Conservation (phyloP, 2,329 filamentous ascomycete species). For the Penicillium aurantiogriseum region DNA sequence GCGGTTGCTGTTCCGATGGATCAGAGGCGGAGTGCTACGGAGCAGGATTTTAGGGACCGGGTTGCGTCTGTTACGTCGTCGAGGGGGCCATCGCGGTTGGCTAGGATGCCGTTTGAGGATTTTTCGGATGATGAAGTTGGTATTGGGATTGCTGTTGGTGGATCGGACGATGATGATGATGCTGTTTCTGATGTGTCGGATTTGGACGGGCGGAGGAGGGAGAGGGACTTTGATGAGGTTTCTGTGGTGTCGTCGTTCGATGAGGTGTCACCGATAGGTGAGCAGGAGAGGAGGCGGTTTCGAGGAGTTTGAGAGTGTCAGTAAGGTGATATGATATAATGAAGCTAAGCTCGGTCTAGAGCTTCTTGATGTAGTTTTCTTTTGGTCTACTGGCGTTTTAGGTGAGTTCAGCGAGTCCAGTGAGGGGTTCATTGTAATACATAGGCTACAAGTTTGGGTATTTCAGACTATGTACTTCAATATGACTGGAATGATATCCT, state of each 20-base stretch:
- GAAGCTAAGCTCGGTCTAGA: not conserved
- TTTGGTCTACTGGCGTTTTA: not conserved
- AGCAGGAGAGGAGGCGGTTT: not conserved
- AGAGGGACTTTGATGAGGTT: constrained; percentile 28
- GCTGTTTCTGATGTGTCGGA: constrained; percentile 30
- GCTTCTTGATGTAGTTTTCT: not conserved
- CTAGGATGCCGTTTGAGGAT: constrained; percentile 26
- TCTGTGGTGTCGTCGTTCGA: constrained; percentile 35
- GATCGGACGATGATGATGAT: constrained; percentile 18
- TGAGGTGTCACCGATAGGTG: constrained; percentile 15
- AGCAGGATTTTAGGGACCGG: constrained; percentile 9
- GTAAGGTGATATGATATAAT: not conserved
- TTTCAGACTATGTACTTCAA: not conserved
- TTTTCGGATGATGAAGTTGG: constrained; percentile 9
- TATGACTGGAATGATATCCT: not conserved
- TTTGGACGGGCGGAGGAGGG: constrained; percentile 9
- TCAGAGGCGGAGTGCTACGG: constrained; percentile 12
- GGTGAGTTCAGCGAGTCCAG: not conserved
- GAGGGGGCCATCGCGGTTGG: constrained; percentile 4
- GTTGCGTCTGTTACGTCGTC: constrained; percentile 2
- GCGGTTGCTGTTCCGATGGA: constrained; percentile 13
- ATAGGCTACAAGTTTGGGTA: not conserved
- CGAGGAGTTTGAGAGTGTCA: not conserved
- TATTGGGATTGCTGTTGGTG: not conserved
- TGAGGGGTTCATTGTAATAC: not conserved